Evolutionary conservation across 2,329 filamentous ascomycete species (phyloP).

Genomic region (Didymella arachidicola): DNA sequence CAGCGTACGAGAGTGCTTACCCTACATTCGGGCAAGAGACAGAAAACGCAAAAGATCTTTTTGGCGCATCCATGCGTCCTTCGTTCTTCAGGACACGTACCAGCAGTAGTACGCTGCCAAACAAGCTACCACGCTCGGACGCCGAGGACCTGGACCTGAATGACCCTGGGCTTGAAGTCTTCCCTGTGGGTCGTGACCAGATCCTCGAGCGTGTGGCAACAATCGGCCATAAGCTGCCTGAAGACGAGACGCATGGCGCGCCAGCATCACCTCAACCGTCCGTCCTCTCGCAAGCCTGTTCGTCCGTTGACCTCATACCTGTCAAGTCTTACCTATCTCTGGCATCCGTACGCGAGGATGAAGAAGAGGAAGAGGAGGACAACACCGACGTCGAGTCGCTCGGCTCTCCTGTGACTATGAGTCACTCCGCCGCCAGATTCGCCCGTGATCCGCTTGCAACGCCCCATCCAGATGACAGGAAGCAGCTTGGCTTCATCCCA

Average conservation of each 20-base stretch:
- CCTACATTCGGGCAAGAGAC: constrained; percentile 25
- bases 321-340: constrained; percentile 40
- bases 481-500: constrained; percentile 21
- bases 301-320: constrained; percentile 39
- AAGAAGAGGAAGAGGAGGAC: constrained; percentile 32
- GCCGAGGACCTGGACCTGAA: constrained; percentile 39
- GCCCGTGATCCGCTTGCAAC: constrained; percentile 26
- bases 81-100: constrained; percentile 32
- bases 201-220: constrained; percentile 41
- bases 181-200: constrained; percentile 39
- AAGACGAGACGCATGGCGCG: constrained; percentile 33
- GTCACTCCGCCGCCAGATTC: constrained; percentile 13
- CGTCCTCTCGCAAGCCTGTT: constrained; percentile 41
- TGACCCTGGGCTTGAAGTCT: constrained; percentile 40
- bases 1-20: constrained; percentile 11
- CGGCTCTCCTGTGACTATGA: constrained; percentile 31
- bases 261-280: constrained; percentile 36
- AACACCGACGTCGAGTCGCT: constrained; percentile 27
- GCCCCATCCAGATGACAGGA: constrained; percentile 25
- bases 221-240: constrained; percentile 37
- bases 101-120: constrained; percentile 37
- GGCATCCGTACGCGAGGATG: constrained; percentile 41
- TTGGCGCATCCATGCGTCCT: constrained; percentile 19
- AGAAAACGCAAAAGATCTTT: constrained; percentile 18
- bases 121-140: constrained; percentile 40